Conservation (phyloP, 2,329 filamentous ascomycete species). For the Penicillium sp. region DNA sequence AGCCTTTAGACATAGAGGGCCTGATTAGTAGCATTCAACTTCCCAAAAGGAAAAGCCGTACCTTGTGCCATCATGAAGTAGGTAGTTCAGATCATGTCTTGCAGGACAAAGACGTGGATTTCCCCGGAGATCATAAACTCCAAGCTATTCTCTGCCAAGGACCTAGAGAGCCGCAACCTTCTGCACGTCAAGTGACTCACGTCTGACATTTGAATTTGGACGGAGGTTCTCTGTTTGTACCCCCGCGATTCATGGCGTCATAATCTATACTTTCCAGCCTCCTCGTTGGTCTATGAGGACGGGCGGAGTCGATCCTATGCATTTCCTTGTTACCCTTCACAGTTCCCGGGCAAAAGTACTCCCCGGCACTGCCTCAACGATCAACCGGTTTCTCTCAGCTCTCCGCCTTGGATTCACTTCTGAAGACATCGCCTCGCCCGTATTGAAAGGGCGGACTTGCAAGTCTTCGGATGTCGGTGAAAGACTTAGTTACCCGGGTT, state of each 20-base stretch:
- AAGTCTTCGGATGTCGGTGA: background rate
- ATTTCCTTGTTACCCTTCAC: background rate
- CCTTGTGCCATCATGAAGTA: slow-evolving; percentile 16
- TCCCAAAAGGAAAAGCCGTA: background rate
- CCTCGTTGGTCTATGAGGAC: slow-evolving; percentile 11
- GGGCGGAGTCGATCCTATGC: slow-evolving; percentile 16
- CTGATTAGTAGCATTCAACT: background rate
- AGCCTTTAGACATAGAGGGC: slow-evolving; percentile 5
- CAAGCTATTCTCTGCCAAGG: background rate
- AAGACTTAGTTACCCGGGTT: background rate
- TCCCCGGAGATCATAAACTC: slow-evolving; percentile 5
- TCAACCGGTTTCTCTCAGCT: slow-evolving; percentile 7
- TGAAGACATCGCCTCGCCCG: background rate
- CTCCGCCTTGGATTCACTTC: slow-evolving; percentile 5
- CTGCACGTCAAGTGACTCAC: slow-evolving; percentile 25
- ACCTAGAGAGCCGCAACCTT: slow-evolving; percentile 23
- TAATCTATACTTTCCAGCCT: background rate
- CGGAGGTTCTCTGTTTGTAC: background rate
- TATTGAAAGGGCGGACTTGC: background rate
- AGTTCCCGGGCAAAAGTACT: slow-evolving; percentile 10
- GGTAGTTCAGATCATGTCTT: background rate
- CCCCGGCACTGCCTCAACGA: slow-evolving; percentile 20
- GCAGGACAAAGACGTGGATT: background rate
- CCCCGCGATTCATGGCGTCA: slow-evolving; percentile 19
- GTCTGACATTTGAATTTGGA: slow-evolving; percentile 6